Base-by-base conservation (phyloP, 148 eudicot species). In the Vaccinium corymbosum region DNA sequence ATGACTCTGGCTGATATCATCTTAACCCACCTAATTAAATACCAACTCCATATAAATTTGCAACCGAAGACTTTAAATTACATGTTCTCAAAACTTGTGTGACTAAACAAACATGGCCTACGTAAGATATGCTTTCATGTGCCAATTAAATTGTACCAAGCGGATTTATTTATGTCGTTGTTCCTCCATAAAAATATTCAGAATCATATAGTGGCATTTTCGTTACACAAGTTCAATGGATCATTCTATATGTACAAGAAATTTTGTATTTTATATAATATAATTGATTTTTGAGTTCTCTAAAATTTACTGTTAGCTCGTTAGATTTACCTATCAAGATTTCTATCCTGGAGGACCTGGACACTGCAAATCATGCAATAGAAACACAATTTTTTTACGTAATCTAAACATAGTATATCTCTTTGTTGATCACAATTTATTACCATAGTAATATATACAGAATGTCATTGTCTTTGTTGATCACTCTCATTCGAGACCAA, bases 21-120 rank as follows among this genome's bases (percentile, higher is more conserved):
- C 71, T 66, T 8, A 80, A 81, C 85, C 35, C 76, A 78, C 82
- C 85, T 82, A 78, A 85, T 85, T 87, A 78, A 78, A 82, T 85
- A 87, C 87, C 89, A 82, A 87, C 87, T 84, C 89, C 85, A 87
- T 78, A 80, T 76, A 81, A 70, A 29, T 71, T 82, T 71, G 78
- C 50, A 17, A n/a, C 64, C 49, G n/a, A 8, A 52, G 46, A 78
- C 52, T 25, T 78, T 27, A 27, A 78, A 14, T 7, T 14, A 22
- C 11, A 13, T 6, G 15, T 66, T 49, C 50, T 49, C 50, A 48
- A 48, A 68, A 14, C 42, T 46, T 51, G 59, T 22, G 1, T 25
- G 6, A 22, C 25, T 25, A 27, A 52, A 27, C 80, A 27, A 53
- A 52, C 80, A 14, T 27, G 32, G 19, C 3, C 16, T 78, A 52